Percentiles rank a stretch among this genome's conserved stretches.
Conservation (phyloP, 1,139 yeast genomes). For the Yamadazyma taylorii region DNA sequence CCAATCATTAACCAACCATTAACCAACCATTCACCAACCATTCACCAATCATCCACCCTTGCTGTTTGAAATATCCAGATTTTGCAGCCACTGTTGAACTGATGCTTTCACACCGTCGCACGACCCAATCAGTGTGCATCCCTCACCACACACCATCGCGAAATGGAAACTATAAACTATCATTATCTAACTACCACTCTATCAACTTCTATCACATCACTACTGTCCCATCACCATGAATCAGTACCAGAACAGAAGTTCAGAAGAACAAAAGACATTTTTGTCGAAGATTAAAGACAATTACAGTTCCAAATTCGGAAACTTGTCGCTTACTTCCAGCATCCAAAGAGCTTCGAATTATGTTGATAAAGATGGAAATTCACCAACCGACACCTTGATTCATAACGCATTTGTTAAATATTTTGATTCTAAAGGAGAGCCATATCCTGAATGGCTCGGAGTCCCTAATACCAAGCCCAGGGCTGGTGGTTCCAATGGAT, state of each 20-base stretch:
- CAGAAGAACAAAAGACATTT: slow-evolving; percentile 24
- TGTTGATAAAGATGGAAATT: slow-evolving; percentile 40
- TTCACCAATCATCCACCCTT: no score
- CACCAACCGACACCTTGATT: slow-evolving; percentile 42
- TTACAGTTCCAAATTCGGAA: slow-evolving; percentile 36
- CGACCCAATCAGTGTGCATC: no score
- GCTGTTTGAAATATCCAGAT: no score
- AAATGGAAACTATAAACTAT: no score
- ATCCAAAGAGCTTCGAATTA: slow-evolving; percentile 20
- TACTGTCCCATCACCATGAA: slow-evolving; percentile 5
- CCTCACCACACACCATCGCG: no score
- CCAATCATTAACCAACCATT: no score
- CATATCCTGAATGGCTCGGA: slow-evolving; percentile 51
- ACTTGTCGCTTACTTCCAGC: slow-evolving; percentile 28
- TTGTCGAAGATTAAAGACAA: slow-evolving; percentile 40
- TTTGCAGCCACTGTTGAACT: no score
- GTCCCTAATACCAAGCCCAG: slow-evolving; percentile 16
- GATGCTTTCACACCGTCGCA: no score
- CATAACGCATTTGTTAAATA: slow-evolving; percentile 47
- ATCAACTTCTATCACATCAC: no score
- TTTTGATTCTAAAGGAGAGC: slow-evolving; percentile 31
- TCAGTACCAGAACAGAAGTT: slow-evolving; percentile 15
- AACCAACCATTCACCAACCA: no score
- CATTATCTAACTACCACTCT: no score
- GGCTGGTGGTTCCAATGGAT: neutral